Base-by-base conservation (phyloP, 768 basidiomycete genomes). In the Tylopilus subfusipes region DNA sequence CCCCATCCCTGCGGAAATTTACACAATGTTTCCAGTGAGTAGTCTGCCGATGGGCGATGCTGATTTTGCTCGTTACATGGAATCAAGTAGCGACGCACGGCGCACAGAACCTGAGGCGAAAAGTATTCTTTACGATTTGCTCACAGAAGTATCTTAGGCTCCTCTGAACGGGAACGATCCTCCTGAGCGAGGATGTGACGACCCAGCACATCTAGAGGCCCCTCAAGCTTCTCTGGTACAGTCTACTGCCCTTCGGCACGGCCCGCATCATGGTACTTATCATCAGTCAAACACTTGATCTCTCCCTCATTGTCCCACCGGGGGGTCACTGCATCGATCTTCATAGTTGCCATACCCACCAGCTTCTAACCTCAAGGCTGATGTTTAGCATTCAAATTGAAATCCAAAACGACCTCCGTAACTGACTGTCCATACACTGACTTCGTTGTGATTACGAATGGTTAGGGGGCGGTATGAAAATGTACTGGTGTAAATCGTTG, bases 401-500 rank as follows among this genome's bases (percentile, higher is more conserved):
- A 44, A 43, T 54, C 42, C 48, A 52, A 51, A 39, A 50, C 42
- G 29, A 34, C 47, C 31, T 22, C 53, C 50, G 56, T 43, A 53
- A 54, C 50, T 44, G 58, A 36, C 9, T 57, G 57, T 63, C 64
- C 59, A 55, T 62, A 66, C 42, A 58, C 34, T 52, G 55, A 53
- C 34, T 57, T 50, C 54, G 45, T 57, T 53, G 47, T 55, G 53
- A 56, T 59, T 52, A 58, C 36, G 34, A 50, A 39, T 55, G 50
- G 48, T 51, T 50, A 19, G 31, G 30, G n/a, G 25, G 21, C 27
- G 31, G 55, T 59, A 52, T 50, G 57, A 53, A 30, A 48, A 52
- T 62, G 56, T 66, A 54, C 57, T n/a, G 45, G 49, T 58, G 65
- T 58, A 56, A 25, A 64, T 56, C 50, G 31, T 52, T 65, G 55